Conservation (phyloP, 1,139 yeast species). For the Wickerhamomyces sp. region DNA sequence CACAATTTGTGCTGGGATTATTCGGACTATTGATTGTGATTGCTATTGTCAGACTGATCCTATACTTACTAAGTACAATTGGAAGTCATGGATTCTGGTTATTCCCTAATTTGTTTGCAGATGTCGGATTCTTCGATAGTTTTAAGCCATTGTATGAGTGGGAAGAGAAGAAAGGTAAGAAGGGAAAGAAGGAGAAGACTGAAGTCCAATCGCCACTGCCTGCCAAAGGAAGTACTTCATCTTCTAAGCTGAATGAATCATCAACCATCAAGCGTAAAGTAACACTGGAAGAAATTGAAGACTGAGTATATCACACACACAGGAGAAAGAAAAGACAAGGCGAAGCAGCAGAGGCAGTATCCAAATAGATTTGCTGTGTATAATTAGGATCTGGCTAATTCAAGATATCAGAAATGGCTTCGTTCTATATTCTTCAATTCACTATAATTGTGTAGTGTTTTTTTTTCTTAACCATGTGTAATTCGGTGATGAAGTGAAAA, state of each 20-base stretch:
- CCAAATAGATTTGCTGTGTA: too few species aligned
- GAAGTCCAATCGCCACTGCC: conserved; percentile 6
- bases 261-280: conserved; percentile 27
- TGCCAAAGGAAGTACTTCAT: conserved; percentile 7
- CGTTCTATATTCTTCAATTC: neutral
- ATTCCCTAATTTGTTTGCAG: conserved; percentile 93
- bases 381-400: neutral
- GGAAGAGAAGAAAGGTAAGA: conserved; percentile 39
- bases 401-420: neutral
- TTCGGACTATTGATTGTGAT: conserved; percentile 70
- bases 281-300: conserved; percentile 45
- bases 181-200: conserved; percentile 1
- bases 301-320: conserved; percentile 21
- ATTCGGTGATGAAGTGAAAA: neutral
- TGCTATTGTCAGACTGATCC: conserved; percentile 73
- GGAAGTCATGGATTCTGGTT: conserved; percentile 66
- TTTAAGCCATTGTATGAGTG: conserved; percentile 86
- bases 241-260: conserved; percentile 4
- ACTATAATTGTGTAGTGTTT: too few species aligned
- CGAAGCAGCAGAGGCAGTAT: too few species aligned
- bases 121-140: conserved; percentile 90
- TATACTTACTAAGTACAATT: conserved; percentile 35
- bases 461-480: neutral
- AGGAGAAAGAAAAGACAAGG: too few species aligned
- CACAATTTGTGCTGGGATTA: conserved; percentile 71